Conservation (phyloP, 164 flowering plant genomes). For the Euptelea pleiosperma region DNA sequence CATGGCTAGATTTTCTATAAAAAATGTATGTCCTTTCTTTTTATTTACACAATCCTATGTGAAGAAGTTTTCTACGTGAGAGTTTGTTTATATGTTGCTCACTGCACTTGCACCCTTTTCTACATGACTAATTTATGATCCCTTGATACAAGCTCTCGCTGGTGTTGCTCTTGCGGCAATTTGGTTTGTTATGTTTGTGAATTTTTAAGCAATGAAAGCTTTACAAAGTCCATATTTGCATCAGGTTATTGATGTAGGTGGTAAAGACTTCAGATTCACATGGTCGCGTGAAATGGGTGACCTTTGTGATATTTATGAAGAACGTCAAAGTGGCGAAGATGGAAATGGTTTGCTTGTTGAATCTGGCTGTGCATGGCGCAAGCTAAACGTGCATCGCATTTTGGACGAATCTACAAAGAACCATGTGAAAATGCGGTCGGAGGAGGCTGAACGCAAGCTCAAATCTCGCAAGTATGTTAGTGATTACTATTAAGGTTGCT, state of each 20-base stretch:
- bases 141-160: no score
- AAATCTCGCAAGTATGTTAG: conserved; percentile 80
- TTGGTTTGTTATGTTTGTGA: conserved; percentile 2
- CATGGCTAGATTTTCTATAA: no score
- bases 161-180: not conserved
- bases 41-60: not conserved
- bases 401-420: conserved; percentile 91
- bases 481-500: no score
- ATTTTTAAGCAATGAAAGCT: not conserved
- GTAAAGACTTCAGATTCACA: conserved; percentile 83
- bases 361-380: conserved; percentile 90
- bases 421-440: conserved; percentile 94
- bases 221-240: conserved; percentile 16
- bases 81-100: not conserved
- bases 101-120: not conserved
- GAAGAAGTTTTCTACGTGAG: not conserved
- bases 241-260: conserved; percentile 92
- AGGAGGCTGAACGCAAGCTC: conserved; percentile 77
- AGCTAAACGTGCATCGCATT: conserved; percentile 81
- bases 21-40: no score
- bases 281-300: conserved; percentile 82
- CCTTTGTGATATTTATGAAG: conserved; percentile 93
- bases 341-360: conserved; percentile 91
- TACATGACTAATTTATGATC: no score
- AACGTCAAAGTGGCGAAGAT: conserved; percentile 71